Percentiles rank a stretch among this genome's conserved stretches.
These are phyloP conservation scores for Rhynchospora breviuscula DNA, from an alignment of 176 grass and related monocot species.

Conservation along the genomic window DNA sequence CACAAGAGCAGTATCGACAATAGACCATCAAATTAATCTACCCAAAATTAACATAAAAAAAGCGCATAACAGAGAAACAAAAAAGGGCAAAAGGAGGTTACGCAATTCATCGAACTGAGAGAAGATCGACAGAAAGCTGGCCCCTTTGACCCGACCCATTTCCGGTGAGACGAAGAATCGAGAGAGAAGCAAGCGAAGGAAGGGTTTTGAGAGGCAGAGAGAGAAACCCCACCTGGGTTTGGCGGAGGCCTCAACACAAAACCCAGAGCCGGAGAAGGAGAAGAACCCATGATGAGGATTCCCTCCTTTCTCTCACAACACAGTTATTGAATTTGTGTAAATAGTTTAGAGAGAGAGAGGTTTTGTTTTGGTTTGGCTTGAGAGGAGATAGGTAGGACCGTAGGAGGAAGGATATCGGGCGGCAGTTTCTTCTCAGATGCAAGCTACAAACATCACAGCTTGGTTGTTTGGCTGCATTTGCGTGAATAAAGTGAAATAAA, in stretches of 20 bases:
- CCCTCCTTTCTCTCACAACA: background rate
- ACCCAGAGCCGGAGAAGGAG: conserved; percentile 5
- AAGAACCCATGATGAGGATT: conserved; percentile 13
- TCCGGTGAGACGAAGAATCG: background rate
- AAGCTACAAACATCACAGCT: conserved; percentile 2
- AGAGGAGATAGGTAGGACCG: background rate
- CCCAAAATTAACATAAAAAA: background rate
- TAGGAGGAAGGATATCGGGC: background rate
- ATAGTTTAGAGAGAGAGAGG: background rate
- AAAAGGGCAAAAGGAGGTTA: conserved; percentile 19
- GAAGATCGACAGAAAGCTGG: background rate
- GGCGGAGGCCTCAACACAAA: conserved; percentile 12
- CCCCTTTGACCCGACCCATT: conserved; percentile 25
- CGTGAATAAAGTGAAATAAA: background rate
- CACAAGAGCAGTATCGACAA: no score
- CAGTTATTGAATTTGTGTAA: background rate
- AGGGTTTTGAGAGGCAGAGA: conserved; percentile 30
- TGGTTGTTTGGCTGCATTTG: conserved; percentile 20
- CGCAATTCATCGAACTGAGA: conserved; percentile 11
- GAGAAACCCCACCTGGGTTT: conserved; percentile 16
- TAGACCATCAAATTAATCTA: conserved; percentile 2
- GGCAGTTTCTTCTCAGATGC: conserved; percentile 8
- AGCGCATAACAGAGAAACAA: background rate
- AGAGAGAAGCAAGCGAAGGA: conserved; percentile 8
- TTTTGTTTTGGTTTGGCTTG: background rate